These are phyloP conservation scores for Domatiomyces globalis DNA, from an alignment of 2,329 filamentous ascomycete species.

Conservation along the genomic window DNA sequence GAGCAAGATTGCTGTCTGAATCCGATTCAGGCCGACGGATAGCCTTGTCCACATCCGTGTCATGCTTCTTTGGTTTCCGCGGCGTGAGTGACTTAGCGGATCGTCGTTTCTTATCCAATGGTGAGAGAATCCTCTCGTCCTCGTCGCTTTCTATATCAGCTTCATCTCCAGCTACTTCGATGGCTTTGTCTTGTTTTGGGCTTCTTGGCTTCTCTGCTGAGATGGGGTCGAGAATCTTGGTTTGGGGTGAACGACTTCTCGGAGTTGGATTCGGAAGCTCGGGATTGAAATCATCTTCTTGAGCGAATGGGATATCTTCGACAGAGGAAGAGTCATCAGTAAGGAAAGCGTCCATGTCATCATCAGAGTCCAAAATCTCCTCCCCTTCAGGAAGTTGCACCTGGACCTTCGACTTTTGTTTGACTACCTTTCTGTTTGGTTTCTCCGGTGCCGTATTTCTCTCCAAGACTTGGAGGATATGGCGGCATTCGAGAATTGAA, in stretches of 20 bases:
- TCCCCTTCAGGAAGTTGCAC: slow-evolving; percentile 27
- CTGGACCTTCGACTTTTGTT: neutral
- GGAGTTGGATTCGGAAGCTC: neutral
- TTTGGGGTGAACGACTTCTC: neutral
- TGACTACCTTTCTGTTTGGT: slow-evolving; percentile 6
- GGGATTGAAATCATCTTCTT: slow-evolving; percentile 4
- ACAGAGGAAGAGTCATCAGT: slow-evolving; percentile 23
- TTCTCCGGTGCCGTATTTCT: slow-evolving; percentile 21
- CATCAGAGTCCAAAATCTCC: slow-evolving; percentile 30
- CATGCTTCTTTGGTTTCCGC: neutral
- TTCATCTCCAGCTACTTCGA: slow-evolving; percentile 6
- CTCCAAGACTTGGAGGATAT: slow-evolving; percentile 31
- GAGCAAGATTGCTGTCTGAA: slow-evolving; percentile 8
- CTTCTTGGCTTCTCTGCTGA: neutral
- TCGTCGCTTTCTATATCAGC: slow-evolving; percentile 12
- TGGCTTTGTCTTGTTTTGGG: neutral
- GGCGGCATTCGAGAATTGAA: slow-evolving; percentile 34
- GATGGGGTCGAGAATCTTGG: neutral
- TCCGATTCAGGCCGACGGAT: slow-evolving; percentile 1
- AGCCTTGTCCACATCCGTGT: neutral
- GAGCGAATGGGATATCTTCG: slow-evolving; percentile 6
- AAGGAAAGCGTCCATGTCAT: slow-evolving; percentile 31
- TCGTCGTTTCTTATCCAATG: neutral
- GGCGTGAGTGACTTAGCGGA: neutral
- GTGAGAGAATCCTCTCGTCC: slow-evolving; percentile 6